These are phyloP conservation scores for Jamesozyma gamospora DNA, from an alignment of 805 yeast species.

Conservation along the genomic window DNA sequence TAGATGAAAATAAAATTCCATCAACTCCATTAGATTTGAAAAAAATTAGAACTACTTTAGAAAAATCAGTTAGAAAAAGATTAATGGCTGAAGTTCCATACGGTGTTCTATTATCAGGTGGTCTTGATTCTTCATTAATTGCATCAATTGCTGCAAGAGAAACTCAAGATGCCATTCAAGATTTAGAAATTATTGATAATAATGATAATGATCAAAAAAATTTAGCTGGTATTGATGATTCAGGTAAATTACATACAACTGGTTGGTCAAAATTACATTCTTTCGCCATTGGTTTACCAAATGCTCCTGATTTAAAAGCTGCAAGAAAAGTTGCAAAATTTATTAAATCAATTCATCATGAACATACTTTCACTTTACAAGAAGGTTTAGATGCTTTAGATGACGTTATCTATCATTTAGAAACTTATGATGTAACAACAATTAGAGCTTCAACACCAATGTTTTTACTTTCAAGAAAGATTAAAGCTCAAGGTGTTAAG, in stretches of 20 bases:
- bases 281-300: slow-evolving; percentile 93
- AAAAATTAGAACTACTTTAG: slow-evolving; percentile 68
- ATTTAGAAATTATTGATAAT: slow-evolving; percentile 27
- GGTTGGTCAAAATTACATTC: slow-evolving; percentile 84
- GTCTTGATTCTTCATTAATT: slow-evolving; percentile 91
- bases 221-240: slow-evolving; percentile 85
- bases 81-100: slow-evolving; percentile 99
- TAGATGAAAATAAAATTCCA: slow-evolving; percentile 75
- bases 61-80: slow-evolving; percentile 95
- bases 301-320: slow-evolving; percentile 95
- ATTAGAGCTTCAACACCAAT: slow-evolving; percentile 98
- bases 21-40: slow-evolving; percentile 63
- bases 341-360: slow-evolving; percentile 95
- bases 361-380: slow-evolving; percentile 91
- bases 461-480: slow-evolving; percentile 91
- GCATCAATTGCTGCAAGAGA: slow-evolving; percentile 97
- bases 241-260: slow-evolving; percentile 70
- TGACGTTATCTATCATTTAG: slow-evolving; percentile 92
- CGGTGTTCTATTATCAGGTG: slow-evolving; percentile 96
- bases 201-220: slow-evolving; percentile 49
- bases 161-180: slow-evolving; percentile 48
- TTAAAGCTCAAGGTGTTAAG: slow-evolving; percentile 98
- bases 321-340: slow-evolving; percentile 94
- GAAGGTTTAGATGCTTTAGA: slow-evolving; percentile 94
- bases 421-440: slow-evolving; percentile 97